A percentile compares a stretch with the other conserved stretches of the same genome.
Evolutionary conservation across 192 early-diverging fungal genomes (phyloP).

Genomic region (Coemansia sp.): DNA sequence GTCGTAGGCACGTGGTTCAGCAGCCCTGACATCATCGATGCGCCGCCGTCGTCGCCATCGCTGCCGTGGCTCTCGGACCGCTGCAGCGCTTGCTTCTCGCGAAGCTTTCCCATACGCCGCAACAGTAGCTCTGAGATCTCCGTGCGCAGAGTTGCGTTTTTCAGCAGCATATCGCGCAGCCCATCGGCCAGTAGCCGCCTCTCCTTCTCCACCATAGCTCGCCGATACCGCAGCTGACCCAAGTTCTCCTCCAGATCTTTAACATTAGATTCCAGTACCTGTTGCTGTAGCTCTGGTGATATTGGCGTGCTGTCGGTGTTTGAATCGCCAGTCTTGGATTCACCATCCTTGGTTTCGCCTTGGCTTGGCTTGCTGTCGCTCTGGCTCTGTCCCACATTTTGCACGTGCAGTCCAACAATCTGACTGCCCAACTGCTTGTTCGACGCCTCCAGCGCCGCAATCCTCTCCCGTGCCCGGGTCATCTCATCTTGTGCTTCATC

Average conservation of each 20-base stretch:
- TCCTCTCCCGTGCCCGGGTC: not conserved
- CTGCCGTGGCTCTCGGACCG: slow-evolving; percentile 14
- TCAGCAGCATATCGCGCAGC: slow-evolving; percentile 28
- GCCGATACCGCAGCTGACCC: slow-evolving; percentile 13
- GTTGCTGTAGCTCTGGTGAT: not conserved
- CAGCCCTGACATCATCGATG: slow-evolving; percentile 36
- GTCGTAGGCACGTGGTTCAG: slow-evolving; percentile 37
- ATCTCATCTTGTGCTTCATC: slow-evolving; percentile 12
- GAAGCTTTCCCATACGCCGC: slow-evolving; percentile 33
- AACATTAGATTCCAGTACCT: not conserved
- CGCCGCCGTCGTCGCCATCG: slow-evolving; percentile 24
- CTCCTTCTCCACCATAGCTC: slow-evolving; percentile 24
- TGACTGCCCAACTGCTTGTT: not conserved
- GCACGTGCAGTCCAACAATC: not conserved
- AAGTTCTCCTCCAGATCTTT: slow-evolving; percentile 16
- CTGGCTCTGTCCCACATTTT: not conserved
- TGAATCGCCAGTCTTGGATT: not conserved
- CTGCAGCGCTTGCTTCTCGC: slow-evolving; percentile 27
- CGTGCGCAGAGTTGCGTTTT: slow-evolving; percentile 35
- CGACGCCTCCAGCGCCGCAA: not conserved
- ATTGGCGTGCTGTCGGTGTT: not conserved
- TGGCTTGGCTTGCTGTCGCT: not conserved
- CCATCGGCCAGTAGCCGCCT: slow-evolving; percentile 30
- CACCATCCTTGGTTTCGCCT: not conserved
- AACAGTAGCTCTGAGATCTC: slow-evolving; percentile 29